Evolutionary conservation across 106 monocot species (phyloP), one percentile per base, ranked within the genome.

Genomic region (Gastrodia elata): DNA sequence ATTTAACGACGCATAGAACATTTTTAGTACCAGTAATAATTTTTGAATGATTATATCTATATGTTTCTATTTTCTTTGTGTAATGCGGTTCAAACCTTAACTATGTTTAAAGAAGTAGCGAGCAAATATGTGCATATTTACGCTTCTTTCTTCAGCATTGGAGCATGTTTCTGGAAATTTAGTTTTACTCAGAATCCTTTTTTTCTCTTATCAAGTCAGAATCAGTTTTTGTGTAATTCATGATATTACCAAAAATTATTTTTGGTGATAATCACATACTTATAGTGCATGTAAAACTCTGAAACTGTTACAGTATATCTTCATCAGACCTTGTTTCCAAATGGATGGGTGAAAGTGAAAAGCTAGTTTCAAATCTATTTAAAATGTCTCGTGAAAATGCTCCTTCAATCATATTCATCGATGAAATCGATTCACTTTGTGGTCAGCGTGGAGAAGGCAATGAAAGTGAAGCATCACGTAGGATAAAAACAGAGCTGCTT

Each of bases 271-370:
- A 2, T 61, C 0, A 61, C 30, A 13, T 39, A 37, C 26, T 40
- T 27, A 27, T 18, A 7, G 69, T 65, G 49, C 28, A 30, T 61
- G 30, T 30, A 27, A 82, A 65, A 65, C 68, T 6, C 44, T 55
- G 4, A 32, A 48, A 41, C 6, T 70, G 2, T 70, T 52, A 83
- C 87, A 94, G 94, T 72, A 94, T 94, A 81, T 94, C 94, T 77
- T 94, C 94, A n/a, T 94, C 94, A 52, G 94, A 94, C 69, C 76
- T 94, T 33, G 94, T 94, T 33, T 94, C 94, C 20, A 94, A 94
- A 49, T 94, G 94, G 94, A 94, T 94, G 94, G 94, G 94, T 74
- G 94, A 94, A 82, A 94, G 94, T 86, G 94, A 94, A 77, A 94
- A 94, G 77, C 80, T 94, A 52, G 94, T 94, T 78, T 79, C 90